Evolutionary conservation across 169 alveolate genomes (phyloP).

Genomic region (Cyclospora cayetanensis): DNA sequence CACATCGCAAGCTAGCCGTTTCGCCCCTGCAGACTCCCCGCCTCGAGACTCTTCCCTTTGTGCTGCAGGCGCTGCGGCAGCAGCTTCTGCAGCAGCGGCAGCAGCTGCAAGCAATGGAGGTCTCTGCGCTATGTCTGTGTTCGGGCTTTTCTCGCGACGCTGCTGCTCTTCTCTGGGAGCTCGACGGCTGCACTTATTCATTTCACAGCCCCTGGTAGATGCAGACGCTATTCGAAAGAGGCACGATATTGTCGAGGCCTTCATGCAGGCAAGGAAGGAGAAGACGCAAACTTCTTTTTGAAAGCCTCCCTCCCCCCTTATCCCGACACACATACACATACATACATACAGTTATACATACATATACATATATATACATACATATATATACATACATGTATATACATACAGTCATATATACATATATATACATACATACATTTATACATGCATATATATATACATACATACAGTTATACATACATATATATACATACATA

Average conservation of each 20-base stretch:
- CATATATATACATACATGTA: too few relatives aligned
- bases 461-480: too few relatives aligned
- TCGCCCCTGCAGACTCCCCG: not conserved
- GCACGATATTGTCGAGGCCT: slow-evolving; percentile 94
- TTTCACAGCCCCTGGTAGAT: slow-evolving; percentile 96
- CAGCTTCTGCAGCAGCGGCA: slow-evolving; percentile 48
- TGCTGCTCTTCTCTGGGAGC: slow-evolving; percentile 95
- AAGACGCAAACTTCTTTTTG: too few relatives aligned
- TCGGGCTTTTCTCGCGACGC: slow-evolving; percentile 4
- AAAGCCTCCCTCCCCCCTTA: too few relatives aligned
- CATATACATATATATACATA: too few relatives aligned
- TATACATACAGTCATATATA: too few relatives aligned
- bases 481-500: too few relatives aligned
- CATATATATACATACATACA: too few relatives aligned
- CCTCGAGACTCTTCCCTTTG: not conserved
- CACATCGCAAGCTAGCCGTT: too few relatives aligned
- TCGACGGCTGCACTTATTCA: slow-evolving; percentile 92
- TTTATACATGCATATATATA: too few relatives aligned
- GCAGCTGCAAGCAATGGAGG: not conserved
- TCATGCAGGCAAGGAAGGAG: slow-evolving; percentile 81
- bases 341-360: too few relatives aligned
- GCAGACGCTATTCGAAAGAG: slow-evolving; percentile 89
- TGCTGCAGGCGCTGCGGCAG: slow-evolving; percentile 4
- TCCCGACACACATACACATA: too few relatives aligned
- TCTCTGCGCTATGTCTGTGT: not conserved